phyloP scores from a whole-genome alignment of 768 basidiomycete species.

The Rhizopogon salebrosus region DNA sequence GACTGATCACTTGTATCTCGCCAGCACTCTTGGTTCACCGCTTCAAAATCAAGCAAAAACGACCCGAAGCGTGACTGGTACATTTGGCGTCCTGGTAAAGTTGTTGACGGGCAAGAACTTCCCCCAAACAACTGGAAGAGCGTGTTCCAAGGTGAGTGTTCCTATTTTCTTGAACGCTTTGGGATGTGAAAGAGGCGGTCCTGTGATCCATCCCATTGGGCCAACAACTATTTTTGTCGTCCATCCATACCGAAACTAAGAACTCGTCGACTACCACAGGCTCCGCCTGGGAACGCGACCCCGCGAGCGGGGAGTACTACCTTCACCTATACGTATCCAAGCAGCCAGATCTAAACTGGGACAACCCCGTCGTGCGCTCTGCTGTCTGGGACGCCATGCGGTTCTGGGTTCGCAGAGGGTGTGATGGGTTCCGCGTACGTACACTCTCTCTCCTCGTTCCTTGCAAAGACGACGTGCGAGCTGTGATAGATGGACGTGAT shows the following conservation, averaged over 20 bases:
- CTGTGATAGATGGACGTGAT: conserved; percentile 60
- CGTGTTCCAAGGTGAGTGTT: conserved; percentile 49
- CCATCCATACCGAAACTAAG: background rate
- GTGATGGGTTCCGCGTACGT: conserved; percentile 70
- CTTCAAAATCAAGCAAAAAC: conserved; percentile 44
- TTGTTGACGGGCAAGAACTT: conserved; percentile 44
- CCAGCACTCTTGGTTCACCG: conserved; percentile 69
- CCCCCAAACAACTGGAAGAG: conserved; percentile 77
- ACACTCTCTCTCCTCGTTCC: background rate
- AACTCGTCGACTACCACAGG: conserved; percentile 28
- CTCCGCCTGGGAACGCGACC: conserved; percentile 70
- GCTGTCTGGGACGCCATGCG: conserved; percentile 61
- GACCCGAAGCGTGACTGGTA: conserved; percentile 73
- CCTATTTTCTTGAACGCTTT: background rate
- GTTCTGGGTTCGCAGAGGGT: conserved; percentile 72
- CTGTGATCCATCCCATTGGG: background rate
- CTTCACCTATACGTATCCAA: conserved; percentile 62
- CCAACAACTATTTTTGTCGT: background rate
- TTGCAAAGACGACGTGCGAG: background rate
- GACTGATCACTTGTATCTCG: conserved; percentile 3
- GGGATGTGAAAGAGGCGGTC: background rate
- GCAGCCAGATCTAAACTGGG: conserved; percentile 79
- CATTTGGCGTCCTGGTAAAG: conserved; percentile 62
- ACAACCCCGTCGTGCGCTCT: conserved; percentile 54
- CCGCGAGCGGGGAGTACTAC: conserved; percentile 62